Evolutionary conservation across 2,329 filamentous ascomycete species (phyloP).

Genomic region (Calonectria henricotiae): DNA sequence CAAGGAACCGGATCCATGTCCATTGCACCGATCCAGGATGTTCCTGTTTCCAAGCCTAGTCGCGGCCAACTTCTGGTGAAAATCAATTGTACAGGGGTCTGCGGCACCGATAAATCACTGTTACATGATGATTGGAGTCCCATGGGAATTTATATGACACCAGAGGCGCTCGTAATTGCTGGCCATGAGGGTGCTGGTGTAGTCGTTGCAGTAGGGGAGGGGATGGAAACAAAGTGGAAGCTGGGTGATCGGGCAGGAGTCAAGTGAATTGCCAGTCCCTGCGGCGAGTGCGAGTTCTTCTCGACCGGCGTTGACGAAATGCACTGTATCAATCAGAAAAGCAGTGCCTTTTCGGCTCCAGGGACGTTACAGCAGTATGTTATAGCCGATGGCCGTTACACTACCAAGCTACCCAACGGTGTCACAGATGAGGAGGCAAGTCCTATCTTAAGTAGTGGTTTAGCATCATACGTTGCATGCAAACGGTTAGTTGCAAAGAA

Average conservation of each 20-base stretch:
- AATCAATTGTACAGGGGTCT: constrained; percentile 49
- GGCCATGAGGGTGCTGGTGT: constrained; percentile 84
- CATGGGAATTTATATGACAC: constrained; percentile 47
- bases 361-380: constrained; percentile 92
- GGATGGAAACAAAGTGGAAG: constrained; percentile 79
- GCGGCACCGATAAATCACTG: constrained; percentile 50
- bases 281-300: constrained; percentile 86
- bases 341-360: constrained; percentile 91
- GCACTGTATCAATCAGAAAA: constrained; percentile 79
- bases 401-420: constrained; percentile 83
- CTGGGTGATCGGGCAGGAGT: constrained; percentile 87
- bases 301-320: constrained; percentile 81
- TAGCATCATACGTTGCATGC: constrained; percentile 87
- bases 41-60: constrained; percentile 45
- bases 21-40: constrained; percentile 39
- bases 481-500: constrained; percentile 70
- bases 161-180: constrained; percentile 66
- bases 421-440: constrained; percentile 82
- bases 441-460: constrained; percentile 84
- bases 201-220: constrained; percentile 83
- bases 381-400: constrained; percentile 86
- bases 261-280: constrained; percentile 91
- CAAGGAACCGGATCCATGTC: constrained; percentile 42
- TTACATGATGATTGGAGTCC: constrained; percentile 49
- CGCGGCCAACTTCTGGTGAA: constrained; percentile 49